Evolutionary conservation across 2,329 filamentous ascomycete species (phyloP), one percentile per base, ranked within the genome.

Genomic region (Curvularia lunata): DNA sequence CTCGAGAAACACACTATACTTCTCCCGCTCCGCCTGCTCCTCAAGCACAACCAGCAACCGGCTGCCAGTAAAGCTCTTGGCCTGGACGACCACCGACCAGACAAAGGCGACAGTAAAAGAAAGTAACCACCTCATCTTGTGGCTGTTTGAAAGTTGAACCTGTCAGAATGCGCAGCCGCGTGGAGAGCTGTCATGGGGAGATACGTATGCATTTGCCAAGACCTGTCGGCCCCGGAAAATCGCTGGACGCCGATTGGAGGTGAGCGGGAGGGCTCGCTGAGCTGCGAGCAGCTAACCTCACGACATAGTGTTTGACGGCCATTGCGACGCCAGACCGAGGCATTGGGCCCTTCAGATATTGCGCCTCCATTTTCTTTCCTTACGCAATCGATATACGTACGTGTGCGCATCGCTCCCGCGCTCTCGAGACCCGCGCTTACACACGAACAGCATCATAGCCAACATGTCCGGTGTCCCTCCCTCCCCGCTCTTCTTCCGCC

Each of bases 31-130:
- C 41, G 86, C 84, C 62, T 87, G 83, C 69, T 96, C 90, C 71
- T 98, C 94, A 52, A 97, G 79, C 58, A 99, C 85, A 60, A 96
- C 92, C 72, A 99, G 83, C 78, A 98, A 79, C 74, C 92, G 86
- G 77, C 85, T 86, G 59, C 94, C 95, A 48, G 87, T 84, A 63
- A 88, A 89, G 81, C 93, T 97, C 71, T 90, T 80, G 56, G 92
- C 92, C 76, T 89, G 85, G 66, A 86, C 90, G 56, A 87, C 81
- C 72, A 88, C 84, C 63, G 86, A 80, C 62, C 91, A 83, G 63
- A 86, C 82, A 70, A 92, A 80, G 60, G 91, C 78, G 64, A 92
- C 80, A 27, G 62, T 54, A 73, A 91, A 83, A 70, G 89, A 88
- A 79, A 90, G 78, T 75, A 89, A 79, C 82, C 88, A 90, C 85